phyloP scores from a whole-genome alignment of 495 filamentous ascomycete species.

The Cenococcum geophilum region DNA sequence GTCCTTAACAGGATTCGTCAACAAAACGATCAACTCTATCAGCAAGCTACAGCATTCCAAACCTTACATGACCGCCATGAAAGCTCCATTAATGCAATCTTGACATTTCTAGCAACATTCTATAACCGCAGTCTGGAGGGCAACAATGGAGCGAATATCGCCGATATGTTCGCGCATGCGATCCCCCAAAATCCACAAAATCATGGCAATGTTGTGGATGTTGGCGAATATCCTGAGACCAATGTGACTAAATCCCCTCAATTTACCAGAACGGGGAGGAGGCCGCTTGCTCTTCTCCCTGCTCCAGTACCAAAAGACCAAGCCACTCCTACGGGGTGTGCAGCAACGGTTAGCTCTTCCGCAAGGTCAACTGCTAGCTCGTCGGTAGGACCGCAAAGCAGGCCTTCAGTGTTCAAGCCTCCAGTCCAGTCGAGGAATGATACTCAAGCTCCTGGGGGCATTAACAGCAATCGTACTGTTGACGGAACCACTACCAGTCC shows the following conservation, averaged over 20 bases:
- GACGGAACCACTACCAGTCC: slow-evolving; percentile 16
- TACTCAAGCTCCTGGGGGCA: neutral
- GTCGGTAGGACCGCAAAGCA: slow-evolving; percentile 15
- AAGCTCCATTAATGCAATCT: slow-evolving; percentile 94
- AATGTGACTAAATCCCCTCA: slow-evolving; percentile 25
- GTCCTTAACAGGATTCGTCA: slow-evolving; percentile 71
- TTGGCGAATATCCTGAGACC: slow-evolving; percentile 34
- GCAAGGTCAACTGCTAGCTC: slow-evolving; percentile 26
- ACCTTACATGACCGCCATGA: slow-evolving; percentile 90
- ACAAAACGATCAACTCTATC: slow-evolving; percentile 82
- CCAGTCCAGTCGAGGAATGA: neutral
- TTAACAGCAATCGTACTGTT: slow-evolving; percentile 6
- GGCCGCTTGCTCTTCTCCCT: slow-evolving; percentile 35
- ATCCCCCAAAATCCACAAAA: slow-evolving; percentile 35
- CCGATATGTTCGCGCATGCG: slow-evolving; percentile 38
- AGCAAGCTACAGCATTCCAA: slow-evolving; percentile 85
- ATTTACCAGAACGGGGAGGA: slow-evolving; percentile 25
- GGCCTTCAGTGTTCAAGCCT: slow-evolving; percentile 23
- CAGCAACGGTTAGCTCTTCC: slow-evolving; percentile 24
- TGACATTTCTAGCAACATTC: slow-evolving; percentile 93
- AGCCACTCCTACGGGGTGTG: slow-evolving; percentile 7
- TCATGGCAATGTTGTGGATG: slow-evolving; percentile 40
- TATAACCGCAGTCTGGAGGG: slow-evolving; percentile 75
- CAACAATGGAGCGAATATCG: slow-evolving; percentile 38
- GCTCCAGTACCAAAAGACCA: slow-evolving; percentile 27